A percentile compares a stretch with the other conserved stretches of the same genome.
Evolutionary conservation across 345 rosid genomes (phyloP).

Genomic region (Bruguiera sexangula): DNA sequence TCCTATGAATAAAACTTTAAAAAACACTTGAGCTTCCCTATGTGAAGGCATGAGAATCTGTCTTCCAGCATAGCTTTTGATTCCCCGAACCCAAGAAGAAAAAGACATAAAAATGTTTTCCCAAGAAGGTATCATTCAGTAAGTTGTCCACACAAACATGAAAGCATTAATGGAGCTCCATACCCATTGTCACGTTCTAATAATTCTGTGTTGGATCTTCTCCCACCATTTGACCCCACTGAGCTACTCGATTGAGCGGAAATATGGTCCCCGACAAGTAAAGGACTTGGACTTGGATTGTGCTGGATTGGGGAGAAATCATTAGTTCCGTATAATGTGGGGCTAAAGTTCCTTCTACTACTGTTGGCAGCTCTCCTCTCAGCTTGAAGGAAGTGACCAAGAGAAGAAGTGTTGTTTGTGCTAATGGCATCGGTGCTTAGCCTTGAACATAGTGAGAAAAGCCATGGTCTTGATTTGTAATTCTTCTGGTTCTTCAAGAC

Average conservation of each 20-base stretch:
- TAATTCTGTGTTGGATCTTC: constrained; percentile 27
- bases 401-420: constrained; percentile 47
- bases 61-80: background rate
- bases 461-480: constrained; percentile 55
- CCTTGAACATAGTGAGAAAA: constrained; percentile 74
- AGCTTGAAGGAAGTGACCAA: constrained; percentile 63
- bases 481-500: constrained; percentile 35
- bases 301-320: constrained; percentile 27
- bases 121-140: constrained; percentile 20
- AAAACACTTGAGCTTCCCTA: background rate
- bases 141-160: constrained; percentile 45
- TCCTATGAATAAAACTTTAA: background rate
- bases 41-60: background rate
- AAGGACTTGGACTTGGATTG: constrained; percentile 19
- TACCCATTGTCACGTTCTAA: constrained; percentile 30
- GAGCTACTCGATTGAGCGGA: constrained; percentile 22
- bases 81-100: background rate
- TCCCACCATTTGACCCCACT: constrained; percentile 12
- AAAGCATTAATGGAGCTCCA: constrained; percentile 37
- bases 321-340: constrained; percentile 18
- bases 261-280: constrained; percentile 23
- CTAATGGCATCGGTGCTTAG: constrained; percentile 60
- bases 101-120: background rate
- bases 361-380: constrained; percentile 53
- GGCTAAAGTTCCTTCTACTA: constrained; percentile 27